phyloP scores from a whole-genome alignment of 2,329 filamentous ascomycete species.

The Alternaria alternata region DNA sequence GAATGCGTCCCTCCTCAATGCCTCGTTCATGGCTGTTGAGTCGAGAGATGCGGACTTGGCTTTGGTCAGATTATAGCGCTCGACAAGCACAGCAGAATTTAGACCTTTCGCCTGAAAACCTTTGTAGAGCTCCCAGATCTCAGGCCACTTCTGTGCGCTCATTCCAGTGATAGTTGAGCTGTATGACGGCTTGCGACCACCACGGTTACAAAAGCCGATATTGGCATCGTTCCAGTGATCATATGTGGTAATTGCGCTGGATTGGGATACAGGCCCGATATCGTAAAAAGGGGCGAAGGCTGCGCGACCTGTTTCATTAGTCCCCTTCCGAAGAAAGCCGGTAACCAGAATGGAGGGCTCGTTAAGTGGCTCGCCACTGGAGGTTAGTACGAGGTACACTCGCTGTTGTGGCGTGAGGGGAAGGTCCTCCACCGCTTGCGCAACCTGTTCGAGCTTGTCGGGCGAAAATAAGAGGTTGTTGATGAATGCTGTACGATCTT shows the following conservation, averaged over 20 bases:
- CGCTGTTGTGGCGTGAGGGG: conserved; percentile 47
- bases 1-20: conserved; percentile 40
- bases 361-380: conserved; percentile 32
- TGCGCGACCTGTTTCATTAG: conserved; percentile 36
- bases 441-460: conserved; percentile 44
- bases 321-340: conserved; percentile 47
- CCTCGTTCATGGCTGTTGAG: conserved; percentile 41
- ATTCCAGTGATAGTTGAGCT: conserved; percentile 46
- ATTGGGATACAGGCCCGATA: conserved; percentile 37
- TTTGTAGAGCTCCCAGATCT: conserved; percentile 52
- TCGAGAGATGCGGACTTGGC: conserved; percentile 27
- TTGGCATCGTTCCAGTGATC: conserved; percentile 52
- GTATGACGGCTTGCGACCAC: conserved; percentile 53
- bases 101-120: conserved; percentile 48
- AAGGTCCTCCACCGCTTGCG: conserved; percentile 50
- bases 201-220: conserved; percentile 49
- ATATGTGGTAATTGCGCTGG: conserved; percentile 44
- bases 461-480: conserved; percentile 35
- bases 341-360: conserved; percentile 37
- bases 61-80: conserved; percentile 50
- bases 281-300: conserved; percentile 50
- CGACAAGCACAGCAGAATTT: conserved; percentile 46
- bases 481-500: conserved; percentile 37
- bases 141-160: conserved; percentile 49
- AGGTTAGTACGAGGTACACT: conserved; percentile 48